Base-by-base conservation (phyloP, 805 yeast genomes). In the Starmera pachycereana region DNA sequence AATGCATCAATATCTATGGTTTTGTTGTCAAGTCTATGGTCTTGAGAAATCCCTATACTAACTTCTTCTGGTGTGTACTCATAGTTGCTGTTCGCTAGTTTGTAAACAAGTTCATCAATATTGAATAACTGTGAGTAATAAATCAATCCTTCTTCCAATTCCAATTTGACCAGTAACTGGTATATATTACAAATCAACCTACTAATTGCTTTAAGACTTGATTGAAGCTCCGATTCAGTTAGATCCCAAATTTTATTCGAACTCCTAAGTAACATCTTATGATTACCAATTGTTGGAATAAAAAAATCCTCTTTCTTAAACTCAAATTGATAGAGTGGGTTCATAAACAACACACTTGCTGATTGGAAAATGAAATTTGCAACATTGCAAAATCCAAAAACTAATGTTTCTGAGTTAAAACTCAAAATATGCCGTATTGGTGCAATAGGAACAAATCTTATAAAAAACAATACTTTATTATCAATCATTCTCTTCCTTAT, bases 381-480 rank as follows among this genome's bases (percentile, higher is more conserved):
- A 27, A 45, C 42, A 14, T 44, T 41, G 16, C 40, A 40, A 3
- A 54, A 18, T 18, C 52, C 47, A 1, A 45, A 35, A 34, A 52
- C 46, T 33, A 54, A 41, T 1, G 42, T 32, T 4, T 53, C 53
- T 12, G 40, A 16, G 35, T 39, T 47, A 35, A 47, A 44, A 10
- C 47, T 52, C 4, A 45, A 40, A 11, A 51, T 13, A 22, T 42
- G 44, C 31, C 29, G 36, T 0, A 48, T 29, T 14, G 54, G 46
- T 3, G 52, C 25, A 4, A 54, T 40, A 4, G 57, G 57, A 1
- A 45, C 43, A 35, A 54, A 53, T 5, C 53, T 42, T 12, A 54
- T 42, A 40, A 43, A 48, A 33, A 34, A 46, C 3, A 50, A 42
- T 12, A 16, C 12, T 22, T 39, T 40, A 25, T 43, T 36, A 6